Base-by-base conservation (phyloP, 169 alveolate genomes). In the Cryptosporidium xiaoi region DNA sequence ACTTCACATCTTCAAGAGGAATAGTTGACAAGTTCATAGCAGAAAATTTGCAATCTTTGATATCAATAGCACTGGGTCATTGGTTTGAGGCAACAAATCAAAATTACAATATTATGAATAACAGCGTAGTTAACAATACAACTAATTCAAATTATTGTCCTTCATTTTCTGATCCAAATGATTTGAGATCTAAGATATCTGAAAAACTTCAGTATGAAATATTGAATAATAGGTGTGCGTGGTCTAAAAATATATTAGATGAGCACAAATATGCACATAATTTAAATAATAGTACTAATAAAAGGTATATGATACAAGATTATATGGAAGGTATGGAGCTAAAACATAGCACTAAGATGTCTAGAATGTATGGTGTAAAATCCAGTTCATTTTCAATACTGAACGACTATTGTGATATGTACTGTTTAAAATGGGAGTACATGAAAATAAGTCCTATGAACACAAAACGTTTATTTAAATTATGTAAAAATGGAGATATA, bases 61-160 rank as follows among this genome's bases (percentile, higher is more conserved):
- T 91, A 46, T 84, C 93, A 3, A 66, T 91, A 50, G 92, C 92
- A 8, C 83, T 91, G 3, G 93, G 90, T 8, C 93, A 85, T 58
- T 91, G 93, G 93, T 91, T 91, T 50, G 92, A 82, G 24, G 90
- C 66, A 44, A 69, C 82, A 50, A 85, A 91, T 55, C 90, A 69
- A 34, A 51, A 33, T 15, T 69, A 51, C 44, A 40, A 8, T 8
- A 40, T 40, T 8, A 3, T 40, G 4, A 40, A 8, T 40, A 8
- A 8, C 13, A 40, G 48, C 48, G 48, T 8, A 40, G 48, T 3
- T 8, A 40, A 8, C 48, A 8, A 40, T 8, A 53, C 83, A 10
- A 51, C 31, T 16, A 53, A 53, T 33, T 53, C 67, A 51, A 69
- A 69, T 27, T 27, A 36, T 15, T 44, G 53, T 3, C 48, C 10